Conservation (phyloP, 2,329 filamentous ascomycete species). For the Cladosporium sphaerospermum region DNA sequence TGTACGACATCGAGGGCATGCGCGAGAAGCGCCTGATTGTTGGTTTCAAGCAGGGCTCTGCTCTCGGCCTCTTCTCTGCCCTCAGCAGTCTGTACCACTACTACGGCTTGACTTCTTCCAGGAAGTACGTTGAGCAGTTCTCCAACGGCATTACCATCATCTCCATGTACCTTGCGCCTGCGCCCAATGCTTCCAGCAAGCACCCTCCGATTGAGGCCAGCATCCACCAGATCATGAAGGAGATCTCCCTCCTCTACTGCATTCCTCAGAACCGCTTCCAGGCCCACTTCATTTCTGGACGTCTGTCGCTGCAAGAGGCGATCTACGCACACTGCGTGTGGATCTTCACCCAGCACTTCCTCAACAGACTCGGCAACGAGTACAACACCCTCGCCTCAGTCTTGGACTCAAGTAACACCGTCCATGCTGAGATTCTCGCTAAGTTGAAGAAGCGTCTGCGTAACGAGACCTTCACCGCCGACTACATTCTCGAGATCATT, state of each 20-base stretch:
- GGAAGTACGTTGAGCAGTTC: slow-evolving; percentile 98
- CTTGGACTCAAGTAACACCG: slow-evolving; percentile 72
- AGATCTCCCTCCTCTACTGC: slow-evolving; percentile 94
- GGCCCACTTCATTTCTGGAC: slow-evolving; percentile 74
- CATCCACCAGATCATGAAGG: slow-evolving; percentile 98
- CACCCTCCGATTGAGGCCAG: slow-evolving; percentile 83
- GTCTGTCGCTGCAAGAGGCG: slow-evolving; percentile 88
- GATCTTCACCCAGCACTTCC: slow-evolving; percentile 96
- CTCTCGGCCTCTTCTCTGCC: slow-evolving; percentile 88
- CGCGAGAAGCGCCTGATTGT: slow-evolving; percentile 91
- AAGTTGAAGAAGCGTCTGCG: slow-evolving; percentile 94
- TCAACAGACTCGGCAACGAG: slow-evolving; percentile 89
- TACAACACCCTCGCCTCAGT: slow-evolving; percentile 81
- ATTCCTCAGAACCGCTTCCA: slow-evolving; percentile 97
- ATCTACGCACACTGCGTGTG: slow-evolving; percentile 96
- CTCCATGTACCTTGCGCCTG: slow-evolving; percentile 83
- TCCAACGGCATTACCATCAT: slow-evolving; percentile 97
- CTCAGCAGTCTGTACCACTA: slow-evolving; percentile 96
- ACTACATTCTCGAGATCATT: slow-evolving; percentile 98
- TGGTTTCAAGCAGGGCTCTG: slow-evolving; percentile 89
- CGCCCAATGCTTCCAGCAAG: slow-evolving; percentile 49
- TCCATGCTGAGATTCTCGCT: slow-evolving; percentile 77
- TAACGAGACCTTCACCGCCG: slow-evolving; percentile 94
- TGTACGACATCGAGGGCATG: slow-evolving; percentile 88
- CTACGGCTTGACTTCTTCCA: slow-evolving; percentile 90